phyloP scores from a whole-genome alignment of 768 basidiomycete genomes.

The Termitomyces sp. region DNA sequence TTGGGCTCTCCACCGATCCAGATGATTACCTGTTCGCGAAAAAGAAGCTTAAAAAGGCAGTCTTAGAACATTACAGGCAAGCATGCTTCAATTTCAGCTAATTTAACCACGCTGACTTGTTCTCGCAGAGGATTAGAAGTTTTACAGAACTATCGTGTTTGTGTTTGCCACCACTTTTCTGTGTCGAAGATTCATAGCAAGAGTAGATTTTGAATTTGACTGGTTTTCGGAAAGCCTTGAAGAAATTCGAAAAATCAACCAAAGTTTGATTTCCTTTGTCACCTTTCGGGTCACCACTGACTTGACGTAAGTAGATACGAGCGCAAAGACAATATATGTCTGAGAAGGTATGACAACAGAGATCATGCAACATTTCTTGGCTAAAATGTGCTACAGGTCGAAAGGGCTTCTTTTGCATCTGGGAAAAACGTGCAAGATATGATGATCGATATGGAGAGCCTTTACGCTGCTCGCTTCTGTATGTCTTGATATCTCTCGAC shows the following conservation, averaged over 20 bases:
- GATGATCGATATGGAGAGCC: conserved; percentile 71
- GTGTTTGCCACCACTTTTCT: conserved; percentile 13
- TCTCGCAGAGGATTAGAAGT: conserved; percentile 66
- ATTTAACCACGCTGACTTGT: neutral
- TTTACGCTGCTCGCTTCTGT: conserved; percentile 77
- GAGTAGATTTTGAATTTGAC: conserved; percentile 78
- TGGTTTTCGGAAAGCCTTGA: conserved; percentile 84
- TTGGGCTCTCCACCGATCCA: conserved; percentile 46
- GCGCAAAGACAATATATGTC: conserved; percentile 76
- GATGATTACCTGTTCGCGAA: conserved; percentile 85
- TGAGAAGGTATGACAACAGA: conserved; percentile 54
- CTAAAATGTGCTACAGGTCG: conserved; percentile 42
- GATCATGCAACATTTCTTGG: neutral
- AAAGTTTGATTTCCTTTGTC: conserved; percentile 36
- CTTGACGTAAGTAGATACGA: conserved; percentile 47
- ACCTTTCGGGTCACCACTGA: neutral
- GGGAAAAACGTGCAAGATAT: conserved; percentile 58
- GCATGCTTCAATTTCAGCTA: conserved; percentile 4
- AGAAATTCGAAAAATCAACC: conserved; percentile 82
- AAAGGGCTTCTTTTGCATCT: conserved; percentile 64
- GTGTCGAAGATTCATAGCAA: neutral
- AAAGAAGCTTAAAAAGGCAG: conserved; percentile 78
- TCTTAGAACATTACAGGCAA: conserved; percentile 80
- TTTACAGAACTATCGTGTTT: conserved; percentile 85
- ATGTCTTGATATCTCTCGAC: conserved; percentile 19